phyloP scores from a whole-genome alignment of 1,284 basidiomycete genomes.

The Rhodotorula mucilaginosa region DNA sequence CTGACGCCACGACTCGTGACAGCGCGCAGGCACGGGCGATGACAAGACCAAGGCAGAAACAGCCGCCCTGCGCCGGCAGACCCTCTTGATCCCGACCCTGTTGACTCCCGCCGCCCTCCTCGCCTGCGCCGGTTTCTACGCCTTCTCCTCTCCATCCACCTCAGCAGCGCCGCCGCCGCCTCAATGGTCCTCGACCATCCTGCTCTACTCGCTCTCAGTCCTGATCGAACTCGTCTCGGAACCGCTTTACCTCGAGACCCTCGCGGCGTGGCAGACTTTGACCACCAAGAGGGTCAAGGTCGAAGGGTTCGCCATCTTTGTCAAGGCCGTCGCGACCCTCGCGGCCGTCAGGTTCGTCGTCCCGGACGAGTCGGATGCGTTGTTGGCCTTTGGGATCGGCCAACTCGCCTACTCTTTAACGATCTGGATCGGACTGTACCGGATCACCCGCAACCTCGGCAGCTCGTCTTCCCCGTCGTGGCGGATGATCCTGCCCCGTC shows the following conservation, averaged over 20 bases:
- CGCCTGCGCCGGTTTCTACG: slow-evolving; percentile 49
- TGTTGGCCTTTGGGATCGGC: slow-evolving; percentile 77
- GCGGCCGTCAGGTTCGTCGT: slow-evolving; percentile 57
- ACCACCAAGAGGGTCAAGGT: slow-evolving; percentile 38
- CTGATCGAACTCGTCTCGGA: slow-evolving; percentile 74
- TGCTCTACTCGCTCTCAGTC: slow-evolving; percentile 69
- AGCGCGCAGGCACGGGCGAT: not conserved
- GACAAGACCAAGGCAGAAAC: not conserved
- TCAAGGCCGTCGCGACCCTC: slow-evolving; percentile 70
- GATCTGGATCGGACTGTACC: slow-evolving; percentile 45
- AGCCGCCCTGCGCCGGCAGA: not conserved
- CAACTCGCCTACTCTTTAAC: slow-evolving; percentile 68
- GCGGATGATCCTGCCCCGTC: not conserved
- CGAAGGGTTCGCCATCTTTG: slow-evolving; percentile 75
- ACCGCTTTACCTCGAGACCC: slow-evolving; percentile 69
- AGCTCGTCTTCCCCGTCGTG: slow-evolving; percentile 46
- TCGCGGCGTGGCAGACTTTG: slow-evolving; percentile 29
- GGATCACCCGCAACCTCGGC: too few relatives aligned
- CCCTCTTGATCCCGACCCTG: slow-evolving; percentile 12
- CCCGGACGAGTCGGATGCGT: slow-evolving; percentile 54
- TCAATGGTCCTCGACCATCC: slow-evolving; percentile 56
- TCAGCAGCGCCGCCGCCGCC: slow-evolving; percentile 48
- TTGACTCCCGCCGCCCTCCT: slow-evolving; percentile 9
- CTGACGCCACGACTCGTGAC: too few relatives aligned
- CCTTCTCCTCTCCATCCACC: slow-evolving; percentile 56